phyloP scores from a whole-genome alignment of 495 filamentous ascomycete species.

The Annulohypoxylon moriforme region DNA sequence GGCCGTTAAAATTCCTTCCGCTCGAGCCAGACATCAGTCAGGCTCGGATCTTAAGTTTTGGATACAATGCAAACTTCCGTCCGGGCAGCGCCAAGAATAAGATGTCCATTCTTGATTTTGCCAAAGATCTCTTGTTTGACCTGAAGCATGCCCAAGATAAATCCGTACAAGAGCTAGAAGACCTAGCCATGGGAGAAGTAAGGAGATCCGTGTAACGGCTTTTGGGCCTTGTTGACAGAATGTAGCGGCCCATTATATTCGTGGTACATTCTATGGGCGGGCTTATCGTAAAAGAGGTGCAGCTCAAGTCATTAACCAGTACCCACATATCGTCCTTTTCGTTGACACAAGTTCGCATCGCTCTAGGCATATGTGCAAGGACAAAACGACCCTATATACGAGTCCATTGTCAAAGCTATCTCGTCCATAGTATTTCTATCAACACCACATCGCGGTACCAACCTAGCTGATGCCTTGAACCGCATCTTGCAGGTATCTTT shows the following conservation, averaged over 20 bases:
- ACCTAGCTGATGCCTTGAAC: conserved; percentile 55
- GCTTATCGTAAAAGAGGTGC: conserved; percentile 60
- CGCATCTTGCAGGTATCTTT: conserved; percentile 46
- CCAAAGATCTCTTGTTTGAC: conserved; percentile 51
- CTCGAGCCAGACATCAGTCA: conserved; percentile 44
- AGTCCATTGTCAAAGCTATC: conserved; percentile 49
- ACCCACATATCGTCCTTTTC: not conserved
- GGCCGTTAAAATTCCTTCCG: conserved; percentile 49
- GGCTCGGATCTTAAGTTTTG: conserved; percentile 52
- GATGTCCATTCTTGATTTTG: conserved; percentile 51
- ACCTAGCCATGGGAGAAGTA: not conserved
- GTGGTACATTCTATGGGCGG: conserved; percentile 51
- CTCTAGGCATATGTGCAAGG: conserved; percentile 50
- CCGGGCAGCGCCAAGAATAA: conserved; percentile 21
- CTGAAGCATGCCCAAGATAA: conserved; percentile 50
- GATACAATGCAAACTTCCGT: conserved; percentile 52
- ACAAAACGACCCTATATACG: conserved; percentile 53
- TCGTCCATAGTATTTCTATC: conserved; percentile 59
- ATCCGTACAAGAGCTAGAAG: not conserved
- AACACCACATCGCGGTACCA: conserved; percentile 63
- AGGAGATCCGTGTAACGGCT: no score
- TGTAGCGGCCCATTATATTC: conserved; percentile 45
- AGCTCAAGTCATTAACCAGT: not conserved
- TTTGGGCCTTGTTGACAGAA: not conserved
- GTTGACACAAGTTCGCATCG: not conserved